A percentile compares a stretch with the other conserved stretches of the same genome.
Evolutionary conservation across 139 green algal genomes (phyloP).

Genomic region (Mychonastes homosphaera): DNA sequence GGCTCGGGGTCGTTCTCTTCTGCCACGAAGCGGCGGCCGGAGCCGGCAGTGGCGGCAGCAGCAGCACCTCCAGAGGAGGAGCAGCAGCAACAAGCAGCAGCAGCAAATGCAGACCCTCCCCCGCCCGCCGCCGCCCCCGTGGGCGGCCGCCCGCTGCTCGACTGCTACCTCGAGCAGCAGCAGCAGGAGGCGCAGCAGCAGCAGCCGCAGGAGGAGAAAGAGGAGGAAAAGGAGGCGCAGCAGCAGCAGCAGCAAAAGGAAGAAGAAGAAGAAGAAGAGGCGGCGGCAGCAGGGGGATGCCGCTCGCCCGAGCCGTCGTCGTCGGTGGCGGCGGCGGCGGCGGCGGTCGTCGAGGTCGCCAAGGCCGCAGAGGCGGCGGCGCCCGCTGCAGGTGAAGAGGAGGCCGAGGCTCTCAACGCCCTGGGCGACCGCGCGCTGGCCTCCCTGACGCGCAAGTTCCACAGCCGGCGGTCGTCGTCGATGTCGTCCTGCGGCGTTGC

Average conservation of each 20-base stretch:
- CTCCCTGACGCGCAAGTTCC: slow-evolving; percentile 13
- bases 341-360: not conserved
- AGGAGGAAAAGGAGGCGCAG: too few species aligned
- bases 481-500: not conserved
- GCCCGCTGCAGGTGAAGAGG: slow-evolving; percentile 8
- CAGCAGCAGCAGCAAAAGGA: not conserved
- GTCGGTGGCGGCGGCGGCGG: not conserved
- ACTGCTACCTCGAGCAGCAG: too few species aligned
- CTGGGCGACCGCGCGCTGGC: slow-evolving; percentile 14
- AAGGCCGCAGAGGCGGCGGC: not conserved
- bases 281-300: not conserved
- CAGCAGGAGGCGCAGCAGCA: too few species aligned
- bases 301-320: not conserved
- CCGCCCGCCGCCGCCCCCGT: too few species aligned
- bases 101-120: too few species aligned
- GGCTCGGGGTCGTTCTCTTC: too few species aligned
- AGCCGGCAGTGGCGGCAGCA: too few species aligned
- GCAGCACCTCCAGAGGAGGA: too few species aligned
- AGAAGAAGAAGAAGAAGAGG: not conserved
- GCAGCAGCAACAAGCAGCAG: too few species aligned
- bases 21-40: too few species aligned
- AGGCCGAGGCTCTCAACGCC: slow-evolving; percentile 11
- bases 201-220: too few species aligned
- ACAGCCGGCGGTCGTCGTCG: slow-evolving; percentile 10
- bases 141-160: too few species aligned